Base-by-base conservation (phyloP, 1,139 yeast species). In the Saccharomyces hybrid region DNA sequence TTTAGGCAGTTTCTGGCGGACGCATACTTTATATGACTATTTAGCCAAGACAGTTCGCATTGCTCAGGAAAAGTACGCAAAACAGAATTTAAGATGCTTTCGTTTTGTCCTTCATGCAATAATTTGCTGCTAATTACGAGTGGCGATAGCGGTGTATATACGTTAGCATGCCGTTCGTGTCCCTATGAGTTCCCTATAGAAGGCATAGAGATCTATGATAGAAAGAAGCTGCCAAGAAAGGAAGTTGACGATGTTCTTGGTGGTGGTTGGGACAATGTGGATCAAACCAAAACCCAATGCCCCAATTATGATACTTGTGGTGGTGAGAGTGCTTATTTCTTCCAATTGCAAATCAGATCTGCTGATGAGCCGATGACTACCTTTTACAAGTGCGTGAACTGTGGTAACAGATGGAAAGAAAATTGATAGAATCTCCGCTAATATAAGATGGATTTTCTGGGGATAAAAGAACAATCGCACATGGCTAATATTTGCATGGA, bases 221-320 rank as follows among this genome's bases (percentile, higher is more conserved):
- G 97, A 57, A 89, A 87, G 68, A 79, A 79, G 57, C 78, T 93
- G 67, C 86, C 88, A 42, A 78, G 96, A 68, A 93, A 93, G 67
- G 88, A 89, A 63, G 95, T 93, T 2, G 99, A 93, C 71, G 99
- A 93, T 73, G 96, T 93, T 9, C 78, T 93, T 28, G 99, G 99
- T 57, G 98, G 96, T 28, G 95, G 98, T 2, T 93, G 99, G 99
- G 99, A 93, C 70, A 91, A 93, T 68, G 99, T 95, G 31, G 99
- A 95, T 68, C 93, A 86, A 66, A 86, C 93, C 0, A 76, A 82
- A 1, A 86, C 93, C 0, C 96, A 93, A 69, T 93, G 99, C 75
- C 96, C 97, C 2, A 77, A 81, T 48, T 67, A 70, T 54, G 95
- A 88, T 59, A 72, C 78, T 1, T 93, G 99, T 75, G 96, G 90